These are phyloP conservation scores for Rutidosis leptorrhynchoides DNA, from an alignment of 129 eudicot genomes.

Conservation along the genomic window DNA sequence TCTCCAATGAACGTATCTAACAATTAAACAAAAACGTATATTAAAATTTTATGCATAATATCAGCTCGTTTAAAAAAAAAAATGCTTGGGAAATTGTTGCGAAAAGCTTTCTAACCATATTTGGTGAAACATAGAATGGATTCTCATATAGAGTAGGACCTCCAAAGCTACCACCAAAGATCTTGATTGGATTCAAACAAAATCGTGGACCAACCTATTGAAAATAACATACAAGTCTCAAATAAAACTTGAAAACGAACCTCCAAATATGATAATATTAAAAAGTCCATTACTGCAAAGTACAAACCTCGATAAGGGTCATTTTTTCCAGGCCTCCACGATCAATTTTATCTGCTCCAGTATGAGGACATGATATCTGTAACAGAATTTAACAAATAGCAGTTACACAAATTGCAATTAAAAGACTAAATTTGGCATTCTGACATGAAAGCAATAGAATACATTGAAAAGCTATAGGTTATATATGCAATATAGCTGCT, in stretches of 20 bases:
- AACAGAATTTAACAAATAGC: too few species aligned
- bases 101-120: slow-evolving; percentile 61
- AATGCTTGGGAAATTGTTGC: too few species aligned
- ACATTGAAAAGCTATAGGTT: too few species aligned
- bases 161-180: slow-evolving; percentile 97
- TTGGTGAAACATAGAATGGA: slow-evolving; percentile 85
- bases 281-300: slow-evolving; percentile 14
- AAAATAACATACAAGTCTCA: neutral
- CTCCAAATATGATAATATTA: neutral
- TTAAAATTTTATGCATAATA: too few species aligned
- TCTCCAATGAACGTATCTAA: slow-evolving; percentile 81
- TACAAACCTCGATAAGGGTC: slow-evolving; percentile 86
- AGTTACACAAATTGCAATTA: too few species aligned
- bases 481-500: neutral
- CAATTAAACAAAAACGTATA: neutral
- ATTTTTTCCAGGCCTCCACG: slow-evolving; percentile 81
- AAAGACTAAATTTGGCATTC: too few species aligned
- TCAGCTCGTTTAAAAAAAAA: too few species aligned
- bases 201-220: slow-evolving; percentile 94
- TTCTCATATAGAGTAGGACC: slow-evolving; percentile 96
- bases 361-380: slow-evolving; percentile 84
- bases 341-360: slow-evolving; percentile 68
- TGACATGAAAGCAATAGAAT: too few species aligned
- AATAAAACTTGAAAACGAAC: neutral
- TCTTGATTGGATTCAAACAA: slow-evolving; percentile 88